Conservation (phyloP, 2,329 filamentous ascomycete species). For the Venturia pyrina region DNA sequence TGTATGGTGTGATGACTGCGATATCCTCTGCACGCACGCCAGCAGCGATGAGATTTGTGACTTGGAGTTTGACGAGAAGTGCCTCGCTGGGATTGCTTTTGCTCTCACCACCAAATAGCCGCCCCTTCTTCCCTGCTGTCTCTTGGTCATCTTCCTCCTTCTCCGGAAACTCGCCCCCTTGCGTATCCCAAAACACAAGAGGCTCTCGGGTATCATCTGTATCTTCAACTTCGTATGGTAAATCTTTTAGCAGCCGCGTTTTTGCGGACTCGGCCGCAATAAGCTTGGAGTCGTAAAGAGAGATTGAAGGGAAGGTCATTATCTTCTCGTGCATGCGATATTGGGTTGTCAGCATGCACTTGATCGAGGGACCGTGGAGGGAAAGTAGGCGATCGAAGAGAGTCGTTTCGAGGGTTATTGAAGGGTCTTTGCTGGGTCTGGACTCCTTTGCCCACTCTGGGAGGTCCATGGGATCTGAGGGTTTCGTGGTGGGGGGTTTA, state of each 20-base stretch:
- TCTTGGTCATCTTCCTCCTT: constrained; percentile 57
- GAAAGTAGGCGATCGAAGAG: constrained; percentile 81
- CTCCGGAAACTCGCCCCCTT: constrained; percentile 86
- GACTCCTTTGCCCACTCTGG: constrained; percentile 18
- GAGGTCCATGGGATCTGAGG: background rate
- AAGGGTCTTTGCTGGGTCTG: constrained; percentile 23
- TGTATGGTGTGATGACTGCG: constrained; percentile 91
- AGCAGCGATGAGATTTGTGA: constrained; percentile 62
- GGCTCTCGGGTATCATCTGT: constrained; percentile 83
- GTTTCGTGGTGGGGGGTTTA: background rate
- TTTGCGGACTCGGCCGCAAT: constrained; percentile 73
- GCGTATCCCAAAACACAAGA: constrained; percentile 89
- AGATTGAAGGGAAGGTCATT: constrained; percentile 85
- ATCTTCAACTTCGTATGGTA: constrained; percentile 67
- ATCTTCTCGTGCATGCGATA: constrained; percentile 97
- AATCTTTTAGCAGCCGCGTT: constrained; percentile 60
- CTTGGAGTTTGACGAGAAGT: constrained; percentile 66
- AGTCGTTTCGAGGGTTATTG: constrained; percentile 69
- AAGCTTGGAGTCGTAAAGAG: constrained; percentile 75
- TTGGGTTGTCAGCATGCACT: constrained; percentile 91
- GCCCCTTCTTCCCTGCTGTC: constrained; percentile 52
- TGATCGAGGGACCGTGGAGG: constrained; percentile 73
- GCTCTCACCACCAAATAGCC: constrained; percentile 52
- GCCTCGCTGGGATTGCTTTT: constrained; percentile 93
- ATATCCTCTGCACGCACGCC: constrained; percentile 78